A percentile compares a stretch with the other conserved stretches of the same genome.
Conservation (phyloP, 2,329 filamentous ascomycete genomes). For the Pseudogymnoascus sp. region DNA sequence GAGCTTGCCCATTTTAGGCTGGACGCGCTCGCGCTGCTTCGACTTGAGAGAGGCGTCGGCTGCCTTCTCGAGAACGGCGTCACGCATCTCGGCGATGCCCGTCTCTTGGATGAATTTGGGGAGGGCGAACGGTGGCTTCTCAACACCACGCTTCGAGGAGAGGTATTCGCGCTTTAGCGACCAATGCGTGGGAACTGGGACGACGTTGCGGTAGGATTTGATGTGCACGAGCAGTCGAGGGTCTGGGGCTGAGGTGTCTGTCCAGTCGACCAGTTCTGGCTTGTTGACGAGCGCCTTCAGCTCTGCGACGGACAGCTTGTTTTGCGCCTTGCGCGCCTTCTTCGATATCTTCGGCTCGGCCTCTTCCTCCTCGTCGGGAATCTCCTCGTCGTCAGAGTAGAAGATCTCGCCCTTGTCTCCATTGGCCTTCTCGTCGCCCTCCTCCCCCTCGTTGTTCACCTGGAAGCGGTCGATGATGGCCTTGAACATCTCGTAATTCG, state of each 20-base stretch:
- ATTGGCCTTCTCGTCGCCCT: constrained; percentile 54
- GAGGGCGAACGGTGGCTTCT: constrained; percentile 86
- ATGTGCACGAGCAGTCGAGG: constrained; percentile 85
- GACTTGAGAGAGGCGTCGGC: constrained; percentile 87
- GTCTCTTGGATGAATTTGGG: constrained; percentile 97
- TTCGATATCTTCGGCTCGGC: constrained; percentile 72
- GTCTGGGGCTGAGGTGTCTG: constrained; percentile 84
- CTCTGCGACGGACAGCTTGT: constrained; percentile 88
- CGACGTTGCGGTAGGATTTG: constrained; percentile 89
- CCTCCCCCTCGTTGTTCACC: constrained; percentile 50
- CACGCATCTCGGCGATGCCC: constrained; percentile 95
- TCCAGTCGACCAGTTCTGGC: constrained; percentile 96
- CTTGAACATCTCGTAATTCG: constrained; percentile 76
- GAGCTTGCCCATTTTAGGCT: constrained; percentile 91
- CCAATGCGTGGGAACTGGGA: constrained; percentile 92
- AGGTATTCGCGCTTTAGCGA: constrained; percentile 93
- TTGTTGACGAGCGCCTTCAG: constrained; percentile 85
- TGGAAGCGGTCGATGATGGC: constrained; percentile 76
- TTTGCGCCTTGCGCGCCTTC: constrained; percentile 86
- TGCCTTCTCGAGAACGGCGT: constrained; percentile 92
- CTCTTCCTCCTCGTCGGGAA: constrained; percentile 76
- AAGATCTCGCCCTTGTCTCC: constrained; percentile 79
- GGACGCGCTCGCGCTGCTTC: constrained; percentile 88
- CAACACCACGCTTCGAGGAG: constrained; percentile 91
- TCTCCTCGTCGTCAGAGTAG: constrained; percentile 75